Evolutionary conservation across 768 basidiomycete genomes (phyloP), one percentile per base, ranked within the genome.

Genomic region (Trametes cingulata): DNA sequence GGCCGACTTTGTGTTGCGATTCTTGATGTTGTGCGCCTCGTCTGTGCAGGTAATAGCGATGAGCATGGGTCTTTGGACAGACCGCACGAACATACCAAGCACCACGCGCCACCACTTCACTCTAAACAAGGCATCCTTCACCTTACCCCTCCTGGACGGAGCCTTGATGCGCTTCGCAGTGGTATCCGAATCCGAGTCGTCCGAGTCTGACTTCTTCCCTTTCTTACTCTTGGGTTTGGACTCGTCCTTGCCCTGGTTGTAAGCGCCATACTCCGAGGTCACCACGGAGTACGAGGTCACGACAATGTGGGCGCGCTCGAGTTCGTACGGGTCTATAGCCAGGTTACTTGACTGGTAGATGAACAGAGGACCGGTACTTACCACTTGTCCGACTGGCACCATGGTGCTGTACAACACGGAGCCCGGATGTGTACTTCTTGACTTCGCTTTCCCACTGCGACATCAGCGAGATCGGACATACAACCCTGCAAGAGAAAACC

Each of bases 371-470:
- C n/a, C 3, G 13, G 40, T 24, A 68, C 81, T 37, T 63, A 91
- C 91, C 81, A 39, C 84, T 85, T 1, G 91, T 83, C 24, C 96
- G 82, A 29, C 68, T 77, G 6, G 87, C 69, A 0, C 96, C 97
- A 47, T 98, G 94, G 71, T 98, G 95, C 52, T 90, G 85, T 14
- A 87, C 73, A 3, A 96, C 93, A 0, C 78, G 81, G 6, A 96
- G 75, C 1, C 78, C 78, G 3, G 80, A 77, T 0, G 85, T 85
- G 77, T 89, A 86, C 66, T 87, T 91, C 52, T 82, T 72, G 46
- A 94, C 85, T 71, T 99, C 96, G 8, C 83, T 78, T 10, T 87
- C 87, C 96, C 96, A 99, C 72, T 99, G 97, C 13, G 83, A 82
- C 54, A 97, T 86, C 13, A 99, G 84, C 14, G 91, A 84, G 13